These are phyloP conservation scores for Crucihimalaya himalaica DNA, from an alignment of 345 rosid species.

Conservation along the genomic window DNA sequence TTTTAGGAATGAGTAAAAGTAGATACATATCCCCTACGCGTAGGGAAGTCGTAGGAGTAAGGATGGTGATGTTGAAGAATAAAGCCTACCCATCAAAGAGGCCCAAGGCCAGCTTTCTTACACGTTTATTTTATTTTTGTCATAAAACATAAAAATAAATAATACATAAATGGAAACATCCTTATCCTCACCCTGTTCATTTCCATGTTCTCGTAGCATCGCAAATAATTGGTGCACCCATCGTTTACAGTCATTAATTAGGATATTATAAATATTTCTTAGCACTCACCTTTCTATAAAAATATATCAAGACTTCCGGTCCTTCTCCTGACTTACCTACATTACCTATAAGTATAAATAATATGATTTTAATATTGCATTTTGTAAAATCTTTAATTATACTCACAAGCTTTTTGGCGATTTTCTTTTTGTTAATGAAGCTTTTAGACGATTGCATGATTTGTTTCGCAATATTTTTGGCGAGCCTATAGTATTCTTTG, in stretches of 20 bases:
- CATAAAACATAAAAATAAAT: not conserved
- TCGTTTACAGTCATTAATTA: constrained; percentile 29
- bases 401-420: constrained; percentile 5
- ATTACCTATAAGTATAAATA: not conserved
- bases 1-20: constrained; percentile 8
- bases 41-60: constrained; percentile 30
- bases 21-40: not conserved
- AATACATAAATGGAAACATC: constrained; percentile 25
- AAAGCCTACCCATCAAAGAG: constrained; percentile 31
- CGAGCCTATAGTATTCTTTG: not conserved
- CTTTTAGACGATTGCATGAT: not conserved
- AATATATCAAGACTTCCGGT: not conserved
- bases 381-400: not conserved
- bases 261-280: not conserved
- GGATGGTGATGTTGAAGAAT: constrained; percentile 38
- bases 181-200: constrained; percentile 33
- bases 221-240: constrained; percentile 41
- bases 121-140: constrained; percentile 22
- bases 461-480: not conserved
- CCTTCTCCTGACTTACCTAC: not conserved
- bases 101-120: constrained; percentile 32
- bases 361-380: not conserved
- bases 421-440: too few species aligned
- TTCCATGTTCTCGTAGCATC: constrained; percentile 35
- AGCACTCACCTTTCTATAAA: not conserved